Evolutionary conservation across 2,329 filamentous ascomycete genomes (phyloP).

Genomic region (Ophiosphaerella korrae): DNA sequence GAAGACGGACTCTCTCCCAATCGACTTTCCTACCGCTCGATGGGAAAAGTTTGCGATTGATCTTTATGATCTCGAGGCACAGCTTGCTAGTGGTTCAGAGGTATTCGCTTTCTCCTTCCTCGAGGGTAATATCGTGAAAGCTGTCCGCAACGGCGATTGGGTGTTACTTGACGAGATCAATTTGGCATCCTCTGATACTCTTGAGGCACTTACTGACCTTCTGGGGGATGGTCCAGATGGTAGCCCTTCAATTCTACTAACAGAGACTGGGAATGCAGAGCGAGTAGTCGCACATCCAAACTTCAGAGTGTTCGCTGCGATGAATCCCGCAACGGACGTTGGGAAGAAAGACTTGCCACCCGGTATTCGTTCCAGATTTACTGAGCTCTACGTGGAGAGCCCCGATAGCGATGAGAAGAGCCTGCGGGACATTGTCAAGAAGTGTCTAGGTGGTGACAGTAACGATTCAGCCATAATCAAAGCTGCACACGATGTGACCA

Average conservation of each 20-base stretch:
- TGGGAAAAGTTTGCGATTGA: constrained; percentile 82
- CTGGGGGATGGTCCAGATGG: constrained; percentile 73
- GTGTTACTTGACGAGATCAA: constrained; percentile 97
- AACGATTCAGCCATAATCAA: constrained; percentile 71
- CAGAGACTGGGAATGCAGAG: constrained; percentile 92
- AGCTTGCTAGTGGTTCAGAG: constrained; percentile 73
- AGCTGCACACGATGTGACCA: constrained; percentile 78
- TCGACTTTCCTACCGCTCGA: constrained; percentile 63
- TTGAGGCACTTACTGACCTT: constrained; percentile 91
- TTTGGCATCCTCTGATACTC: constrained; percentile 87
- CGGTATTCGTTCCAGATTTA: constrained; percentile 89
- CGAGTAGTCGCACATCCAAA: constrained; percentile 86
- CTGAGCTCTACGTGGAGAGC: constrained; percentile 90
- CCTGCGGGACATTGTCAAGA: constrained; percentile 83
- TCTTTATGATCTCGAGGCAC: constrained; percentile 78
- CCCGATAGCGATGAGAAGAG: constrained; percentile 88
- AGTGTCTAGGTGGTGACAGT: constrained; percentile 74
- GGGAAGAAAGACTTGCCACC: constrained; percentile 93
- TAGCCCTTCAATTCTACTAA: constrained; percentile 81
- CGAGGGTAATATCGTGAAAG: constrained; percentile 94
- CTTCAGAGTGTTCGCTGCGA: constrained; percentile 95
- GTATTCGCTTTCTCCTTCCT: constrained; percentile 93
- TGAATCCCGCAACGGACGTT: constrained; percentile 98
- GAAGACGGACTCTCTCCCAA: constrained; percentile 61
- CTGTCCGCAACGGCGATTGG: constrained; percentile 96